phyloP scores from a whole-genome alignment of 2,329 filamentous ascomycete species.

The Colletotrichum costaricense region DNA sequence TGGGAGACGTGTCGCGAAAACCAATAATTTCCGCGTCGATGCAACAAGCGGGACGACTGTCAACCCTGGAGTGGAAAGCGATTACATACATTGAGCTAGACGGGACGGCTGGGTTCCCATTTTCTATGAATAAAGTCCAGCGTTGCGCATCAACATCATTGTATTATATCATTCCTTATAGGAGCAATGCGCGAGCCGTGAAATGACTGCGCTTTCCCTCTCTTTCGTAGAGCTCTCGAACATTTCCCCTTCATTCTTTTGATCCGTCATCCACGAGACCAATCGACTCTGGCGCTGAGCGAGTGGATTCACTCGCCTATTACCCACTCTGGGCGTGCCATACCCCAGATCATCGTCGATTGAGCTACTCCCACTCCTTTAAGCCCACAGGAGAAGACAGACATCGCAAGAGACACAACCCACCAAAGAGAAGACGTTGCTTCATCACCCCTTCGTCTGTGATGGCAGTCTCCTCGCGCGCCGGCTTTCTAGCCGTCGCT shows the following conservation, averaged over 20 bases:
- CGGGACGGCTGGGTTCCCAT: background rate
- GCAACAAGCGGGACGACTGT: background rate
- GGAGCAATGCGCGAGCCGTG: conserved; percentile 13
- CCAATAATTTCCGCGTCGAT: conserved; percentile 13
- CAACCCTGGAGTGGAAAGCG: background rate
- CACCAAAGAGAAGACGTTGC: background rate
- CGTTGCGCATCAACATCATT: conserved; percentile 5
- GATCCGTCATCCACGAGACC: background rate
- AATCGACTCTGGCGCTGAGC: background rate
- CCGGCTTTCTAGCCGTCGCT: conserved; percentile 88
- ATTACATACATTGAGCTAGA: conserved; percentile 9
- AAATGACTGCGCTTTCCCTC: conserved; percentile 23
- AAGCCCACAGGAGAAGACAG: background rate
- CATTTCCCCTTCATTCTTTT: background rate
- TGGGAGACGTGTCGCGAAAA: conserved; percentile 8
- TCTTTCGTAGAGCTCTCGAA: background rate
- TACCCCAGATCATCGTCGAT: background rate
- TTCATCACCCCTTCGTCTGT: conserved; percentile 17
- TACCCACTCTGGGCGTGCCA: background rate
- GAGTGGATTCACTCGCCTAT: background rate
- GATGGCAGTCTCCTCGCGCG: conserved; percentile 72
- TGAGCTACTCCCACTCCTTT: background rate
- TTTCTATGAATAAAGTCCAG: background rate
- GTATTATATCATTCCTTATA: background rate
- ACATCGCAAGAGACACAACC: background rate